A percentile compares a stretch with the other conserved stretches of the same genome.
Evolutionary conservation across 352 stramenopile species (phyloP).

Genomic region (Pythium apleroticum): DNA sequence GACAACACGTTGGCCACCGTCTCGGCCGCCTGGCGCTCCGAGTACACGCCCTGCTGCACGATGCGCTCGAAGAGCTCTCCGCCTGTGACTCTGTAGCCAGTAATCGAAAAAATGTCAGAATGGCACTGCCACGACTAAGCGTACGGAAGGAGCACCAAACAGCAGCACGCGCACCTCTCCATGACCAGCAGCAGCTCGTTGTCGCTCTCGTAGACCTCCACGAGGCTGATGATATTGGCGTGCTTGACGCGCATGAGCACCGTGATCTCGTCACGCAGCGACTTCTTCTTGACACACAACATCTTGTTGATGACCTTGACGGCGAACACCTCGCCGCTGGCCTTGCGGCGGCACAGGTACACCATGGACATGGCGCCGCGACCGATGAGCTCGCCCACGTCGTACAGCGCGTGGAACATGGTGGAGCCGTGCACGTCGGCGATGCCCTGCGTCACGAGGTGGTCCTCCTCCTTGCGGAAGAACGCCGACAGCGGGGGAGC

Average conservation of each 20-base stretch:
- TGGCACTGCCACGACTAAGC: neutral
- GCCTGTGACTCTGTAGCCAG: slow-evolving; percentile 56
- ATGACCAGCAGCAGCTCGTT: slow-evolving; percentile 87
- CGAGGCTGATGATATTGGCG: slow-evolving; percentile 86
- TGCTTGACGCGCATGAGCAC: slow-evolving; percentile 85
- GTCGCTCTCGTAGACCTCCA: slow-evolving; percentile 87
- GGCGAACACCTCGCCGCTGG: slow-evolving; percentile 78
- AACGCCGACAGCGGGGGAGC: slow-evolving; percentile 84
- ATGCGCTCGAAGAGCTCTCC: slow-evolving; percentile 86
- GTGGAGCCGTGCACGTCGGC: slow-evolving; percentile 74
- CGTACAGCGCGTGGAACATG: slow-evolving; percentile 90
- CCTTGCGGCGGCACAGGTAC: slow-evolving; percentile 80
- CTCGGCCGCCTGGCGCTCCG: slow-evolving; percentile 72
- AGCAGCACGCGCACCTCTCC: slow-evolving; percentile 43
- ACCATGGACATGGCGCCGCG: slow-evolving; percentile 83
- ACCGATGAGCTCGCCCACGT: slow-evolving; percentile 84
- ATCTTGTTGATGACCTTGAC: slow-evolving; percentile 90
- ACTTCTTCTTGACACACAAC: slow-evolving; percentile 86
- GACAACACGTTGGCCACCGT: slow-evolving; percentile 74
- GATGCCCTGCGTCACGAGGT: slow-evolving; percentile 80
- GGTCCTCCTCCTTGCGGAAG: slow-evolving; percentile 86
- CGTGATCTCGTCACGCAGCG: slow-evolving; percentile 84
- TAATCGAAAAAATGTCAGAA: neutral
- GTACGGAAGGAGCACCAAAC: neutral
- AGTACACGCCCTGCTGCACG: slow-evolving; percentile 79